Evolutionary conservation across 345 rosid genomes (phyloP).

Genomic region (Luvunga scandens): DNA sequence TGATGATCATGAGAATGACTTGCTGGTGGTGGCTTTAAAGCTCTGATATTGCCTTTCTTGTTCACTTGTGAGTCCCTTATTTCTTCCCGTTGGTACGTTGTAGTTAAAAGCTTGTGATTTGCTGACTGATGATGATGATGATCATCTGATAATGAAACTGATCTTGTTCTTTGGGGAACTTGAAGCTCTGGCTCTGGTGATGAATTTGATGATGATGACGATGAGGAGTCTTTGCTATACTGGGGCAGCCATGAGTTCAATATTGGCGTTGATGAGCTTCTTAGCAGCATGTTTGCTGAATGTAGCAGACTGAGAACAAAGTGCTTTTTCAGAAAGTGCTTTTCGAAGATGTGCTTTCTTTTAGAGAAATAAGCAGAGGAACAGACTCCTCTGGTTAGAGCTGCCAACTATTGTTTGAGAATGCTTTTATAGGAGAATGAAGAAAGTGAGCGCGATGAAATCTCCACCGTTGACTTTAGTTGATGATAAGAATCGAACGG

Average conservation of each 20-base stretch:
- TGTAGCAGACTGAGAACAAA: background rate
- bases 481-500: background rate
- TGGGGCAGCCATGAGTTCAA: conserved; percentile 50
- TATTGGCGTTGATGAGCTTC: conserved; percentile 56
- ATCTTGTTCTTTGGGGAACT: conserved; percentile 27
- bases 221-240: conserved; percentile 32
- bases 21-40: conserved; percentile 19
- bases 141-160: conserved; percentile 37
- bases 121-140: conserved; percentile 23
- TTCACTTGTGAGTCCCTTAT: conserved; percentile 18
- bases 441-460: background rate
- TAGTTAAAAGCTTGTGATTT: conserved; percentile 21
- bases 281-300: conserved; percentile 35
- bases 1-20: background rate
- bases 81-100: too few relatives aligned
- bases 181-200: conserved; percentile 50
- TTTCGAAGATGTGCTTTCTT: background rate
- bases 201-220: background rate
- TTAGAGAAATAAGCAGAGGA: background rate
- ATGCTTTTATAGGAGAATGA: background rate
- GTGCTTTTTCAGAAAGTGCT: conserved; percentile 3
- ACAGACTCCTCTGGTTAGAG: background rate
- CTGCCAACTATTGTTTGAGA: background rate
- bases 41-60: conserved; percentile 10
- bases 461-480: background rate